Percentiles rank a stretch among this genome's conserved stretches.
phyloP scores from a whole-genome alignment of 2,329 filamentous ascomycete genomes.

The Colletotrichum liaoningense region DNA sequence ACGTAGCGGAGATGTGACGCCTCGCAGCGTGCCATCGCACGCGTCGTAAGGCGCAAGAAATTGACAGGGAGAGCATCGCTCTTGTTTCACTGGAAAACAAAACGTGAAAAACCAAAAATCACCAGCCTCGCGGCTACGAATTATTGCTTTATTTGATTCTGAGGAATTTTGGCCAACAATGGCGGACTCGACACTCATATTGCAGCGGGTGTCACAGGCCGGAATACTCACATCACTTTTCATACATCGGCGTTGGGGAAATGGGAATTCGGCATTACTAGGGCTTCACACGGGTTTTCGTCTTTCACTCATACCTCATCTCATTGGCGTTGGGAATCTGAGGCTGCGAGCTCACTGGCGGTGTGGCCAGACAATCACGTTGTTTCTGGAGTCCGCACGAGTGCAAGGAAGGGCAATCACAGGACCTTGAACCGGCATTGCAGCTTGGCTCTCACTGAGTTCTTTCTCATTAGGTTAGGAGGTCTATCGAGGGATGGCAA shows the following conservation, averaged over 20 bases:
- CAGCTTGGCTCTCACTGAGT: conserved; percentile 33
- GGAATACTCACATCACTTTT: conserved; percentile 4
- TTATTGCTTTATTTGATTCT: conserved; percentile 7
- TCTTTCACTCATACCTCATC: conserved; percentile 7
- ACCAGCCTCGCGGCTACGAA: conserved; percentile 24
- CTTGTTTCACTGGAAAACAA: neutral
- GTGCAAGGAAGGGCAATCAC: conserved; percentile 28
- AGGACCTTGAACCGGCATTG: conserved; percentile 32
- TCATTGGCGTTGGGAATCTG: conserved; percentile 14
- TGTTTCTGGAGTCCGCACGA: conserved; percentile 9
- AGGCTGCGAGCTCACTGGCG: neutral
- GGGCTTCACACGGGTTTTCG: conserved; percentile 4
- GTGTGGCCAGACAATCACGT: neutral
- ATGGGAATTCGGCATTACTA: conserved; percentile 12
- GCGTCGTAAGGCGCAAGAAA: conserved; percentile 45
- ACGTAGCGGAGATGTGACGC: conserved; percentile 67
- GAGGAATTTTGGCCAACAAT: neutral
- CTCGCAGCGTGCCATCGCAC: conserved; percentile 64
- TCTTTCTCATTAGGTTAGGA: conserved; percentile 9
- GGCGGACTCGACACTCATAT: neutral
- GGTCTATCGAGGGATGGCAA: conserved; percentile 3
- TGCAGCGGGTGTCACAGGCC: neutral
- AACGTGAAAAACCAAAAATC: neutral
- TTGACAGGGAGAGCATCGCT: neutral
- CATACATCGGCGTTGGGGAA: conserved; percentile 30